A percentile compares a stretch with the other conserved stretches of the same genome.
Evolutionary conservation across 2,329 filamentous ascomycete species (phyloP).

Genomic region (Ophiostoma quercus): DNA sequence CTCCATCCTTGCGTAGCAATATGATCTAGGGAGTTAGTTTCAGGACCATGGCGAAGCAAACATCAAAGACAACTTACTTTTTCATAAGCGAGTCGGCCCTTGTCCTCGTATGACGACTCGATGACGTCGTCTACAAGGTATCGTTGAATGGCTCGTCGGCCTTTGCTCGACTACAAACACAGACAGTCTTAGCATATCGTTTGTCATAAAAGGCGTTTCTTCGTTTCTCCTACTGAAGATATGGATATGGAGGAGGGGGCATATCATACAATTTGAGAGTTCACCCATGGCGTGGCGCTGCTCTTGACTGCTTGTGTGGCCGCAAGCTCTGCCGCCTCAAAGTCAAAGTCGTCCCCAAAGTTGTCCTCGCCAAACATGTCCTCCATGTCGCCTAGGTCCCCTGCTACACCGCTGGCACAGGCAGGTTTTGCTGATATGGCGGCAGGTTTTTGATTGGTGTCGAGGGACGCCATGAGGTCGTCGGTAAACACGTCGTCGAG

Average conservation of each 20-base stretch:
- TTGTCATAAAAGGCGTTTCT: not conserved
- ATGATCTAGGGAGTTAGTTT: slow-evolving; percentile 55
- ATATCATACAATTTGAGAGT: slow-evolving; percentile 49
- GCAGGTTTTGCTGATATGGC: slow-evolving; percentile 15
- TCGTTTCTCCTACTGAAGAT: slow-evolving; percentile 12
- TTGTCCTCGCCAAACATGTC: slow-evolving; percentile 60
- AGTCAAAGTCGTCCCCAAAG: slow-evolving; percentile 67
- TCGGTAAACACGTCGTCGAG: slow-evolving; percentile 52
- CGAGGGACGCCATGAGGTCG: slow-evolving; percentile 35
- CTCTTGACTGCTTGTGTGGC: slow-evolving; percentile 58
- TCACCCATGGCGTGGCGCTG: slow-evolving; percentile 21
- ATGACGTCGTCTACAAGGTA: slow-evolving; percentile 74
- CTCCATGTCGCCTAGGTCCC: slow-evolving; percentile 32
- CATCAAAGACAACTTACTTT: not conserved
- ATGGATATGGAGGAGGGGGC: slow-evolving; percentile 28
- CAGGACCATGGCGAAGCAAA: no score
- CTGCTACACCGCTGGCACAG: slow-evolving; percentile 1
- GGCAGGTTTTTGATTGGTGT: slow-evolving; percentile 14
- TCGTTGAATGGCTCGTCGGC: slow-evolving; percentile 73
- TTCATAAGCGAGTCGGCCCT: slow-evolving; percentile 42
- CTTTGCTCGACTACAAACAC: slow-evolving; percentile 54
- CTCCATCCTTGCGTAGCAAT: slow-evolving; percentile 72
- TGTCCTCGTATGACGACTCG: slow-evolving; percentile 67
- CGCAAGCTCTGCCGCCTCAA: slow-evolving; percentile 67
- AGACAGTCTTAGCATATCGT: slow-evolving; percentile 16